A percentile compares a stretch with the other conserved stretches of the same genome.
phyloP scores from a whole-genome alignment of 371 early-diverging fungal genomes.

The Rhizopus stolonifer region DNA sequence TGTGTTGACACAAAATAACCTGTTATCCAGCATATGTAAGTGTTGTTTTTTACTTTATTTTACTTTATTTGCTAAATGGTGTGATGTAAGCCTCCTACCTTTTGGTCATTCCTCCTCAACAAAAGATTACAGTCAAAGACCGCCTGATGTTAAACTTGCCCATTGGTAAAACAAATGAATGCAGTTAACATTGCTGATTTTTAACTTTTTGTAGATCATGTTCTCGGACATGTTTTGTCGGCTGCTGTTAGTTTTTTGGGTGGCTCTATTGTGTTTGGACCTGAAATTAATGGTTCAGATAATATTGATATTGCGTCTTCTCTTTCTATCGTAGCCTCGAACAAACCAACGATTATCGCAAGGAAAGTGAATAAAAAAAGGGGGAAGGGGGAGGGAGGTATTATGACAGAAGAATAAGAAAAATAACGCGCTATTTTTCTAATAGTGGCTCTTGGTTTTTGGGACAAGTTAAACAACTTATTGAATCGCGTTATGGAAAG shows the following conservation, averaged over 20 bases:
- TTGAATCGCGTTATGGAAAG: conserved; percentile 41
- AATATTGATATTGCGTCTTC: conserved; percentile 12
- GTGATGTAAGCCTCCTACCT: conserved; percentile 33
- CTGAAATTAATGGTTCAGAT: conserved; percentile 58
- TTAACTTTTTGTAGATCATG: conserved; percentile 42
- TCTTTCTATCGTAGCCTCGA: conserved; percentile 34
- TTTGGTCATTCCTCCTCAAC: conserved; percentile 43
- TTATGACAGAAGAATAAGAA: background rate
- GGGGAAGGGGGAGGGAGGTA: background rate
- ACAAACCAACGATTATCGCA: conserved; percentile 81
- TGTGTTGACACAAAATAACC: conserved; percentile 45
- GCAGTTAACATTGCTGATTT: no score
- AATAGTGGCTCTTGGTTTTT: conserved; percentile 23
- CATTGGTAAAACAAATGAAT: no score
- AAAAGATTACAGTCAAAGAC: conserved; percentile 40
- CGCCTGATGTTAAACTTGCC: conserved; percentile 41
- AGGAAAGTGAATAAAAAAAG: conserved; percentile 23
- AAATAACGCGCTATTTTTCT: background rate
- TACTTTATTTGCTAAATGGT: background rate
- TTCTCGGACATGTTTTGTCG: conserved; percentile 32
- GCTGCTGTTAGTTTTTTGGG: conserved; percentile 46
- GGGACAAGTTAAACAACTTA: conserved; percentile 30
- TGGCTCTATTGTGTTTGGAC: conserved; percentile 75
- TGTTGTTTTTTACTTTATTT: background rate
- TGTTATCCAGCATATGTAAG: conserved; percentile 26